Percentiles rank a stretch among this genome's conserved stretches.
Evolutionary conservation across 2,329 filamentous ascomycete species (phyloP).

Genomic region (Fulvia fulva): DNA sequence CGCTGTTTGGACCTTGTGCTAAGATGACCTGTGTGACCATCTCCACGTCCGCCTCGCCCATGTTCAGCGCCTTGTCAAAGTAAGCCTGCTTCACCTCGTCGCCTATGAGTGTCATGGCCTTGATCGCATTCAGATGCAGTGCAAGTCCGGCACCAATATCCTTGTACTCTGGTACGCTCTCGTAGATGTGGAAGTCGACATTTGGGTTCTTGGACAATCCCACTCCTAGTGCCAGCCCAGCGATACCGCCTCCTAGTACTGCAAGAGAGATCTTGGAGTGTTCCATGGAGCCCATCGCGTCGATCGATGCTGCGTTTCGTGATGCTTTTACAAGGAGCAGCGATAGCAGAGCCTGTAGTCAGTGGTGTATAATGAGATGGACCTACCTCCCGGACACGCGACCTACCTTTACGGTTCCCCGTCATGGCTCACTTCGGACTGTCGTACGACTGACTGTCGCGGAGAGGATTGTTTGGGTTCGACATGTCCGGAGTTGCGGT

Average conservation of each 20-base stretch:
- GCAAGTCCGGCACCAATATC: conserved; percentile 50
- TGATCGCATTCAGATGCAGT: conserved; percentile 52
- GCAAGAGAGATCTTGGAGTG: conserved; percentile 38
- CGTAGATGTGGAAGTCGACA: conserved; percentile 49
- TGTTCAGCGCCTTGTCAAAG: conserved; percentile 45
- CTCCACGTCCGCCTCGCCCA: conserved; percentile 39
- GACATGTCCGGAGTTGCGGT: not conserved
- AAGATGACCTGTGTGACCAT: conserved; percentile 35
- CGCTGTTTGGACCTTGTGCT: conserved; percentile 34
- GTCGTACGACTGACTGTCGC: not conserved
- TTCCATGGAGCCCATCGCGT: conserved; percentile 6
- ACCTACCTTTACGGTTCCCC: not conserved
- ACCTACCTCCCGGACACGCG: not conserved
- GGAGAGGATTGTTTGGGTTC: not conserved
- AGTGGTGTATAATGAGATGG: not conserved
- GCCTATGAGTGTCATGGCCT: conserved; percentile 41
- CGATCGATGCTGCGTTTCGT: not conserved
- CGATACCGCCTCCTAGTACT: conserved; percentile 51
- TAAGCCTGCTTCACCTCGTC: conserved; percentile 43
- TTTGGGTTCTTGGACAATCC: conserved; percentile 41
- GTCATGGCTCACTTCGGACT: not conserved
- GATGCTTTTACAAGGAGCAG: not conserved
- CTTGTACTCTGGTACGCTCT: conserved; percentile 45
- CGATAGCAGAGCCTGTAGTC: not conserved
- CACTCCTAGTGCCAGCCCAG: conserved; percentile 48